A percentile compares a stretch with the other conserved stretches of the same genome.
Evolutionary conservation across 2,329 filamentous ascomycete genomes (phyloP).

Genomic region (Onygenales sp.): DNA sequence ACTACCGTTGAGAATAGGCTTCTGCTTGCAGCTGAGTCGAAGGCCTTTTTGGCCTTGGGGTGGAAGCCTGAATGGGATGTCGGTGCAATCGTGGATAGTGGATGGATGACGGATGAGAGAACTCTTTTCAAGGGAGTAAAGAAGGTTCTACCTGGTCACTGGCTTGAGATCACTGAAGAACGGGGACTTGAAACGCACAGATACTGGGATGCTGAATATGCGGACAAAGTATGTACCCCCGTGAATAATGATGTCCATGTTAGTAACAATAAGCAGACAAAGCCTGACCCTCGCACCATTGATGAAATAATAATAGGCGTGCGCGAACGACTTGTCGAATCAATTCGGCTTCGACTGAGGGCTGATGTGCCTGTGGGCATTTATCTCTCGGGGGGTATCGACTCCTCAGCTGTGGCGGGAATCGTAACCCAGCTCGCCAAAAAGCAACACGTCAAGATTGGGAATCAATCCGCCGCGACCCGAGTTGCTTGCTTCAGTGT

Average conservation of each 20-base stretch:
- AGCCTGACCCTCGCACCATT: conserved; percentile 33
- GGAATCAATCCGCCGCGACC: conserved; percentile 29
- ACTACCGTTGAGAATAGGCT: conserved; percentile 33
- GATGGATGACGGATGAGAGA: conserved; percentile 35
- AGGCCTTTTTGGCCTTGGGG: conserved; percentile 43
- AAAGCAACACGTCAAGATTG: conserved; percentile 38
- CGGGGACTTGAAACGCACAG: conserved; percentile 22
- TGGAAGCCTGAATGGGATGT: conserved; percentile 48
- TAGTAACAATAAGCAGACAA: neutral
- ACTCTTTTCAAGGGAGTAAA: conserved; percentile 44
- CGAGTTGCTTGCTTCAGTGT: conserved; percentile 42
- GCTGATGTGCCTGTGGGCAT: conserved; percentile 51
- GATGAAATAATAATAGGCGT: conserved; percentile 45
- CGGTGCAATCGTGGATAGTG: conserved; percentile 32
- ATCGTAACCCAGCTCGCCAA: conserved; percentile 45
- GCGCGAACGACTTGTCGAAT: conserved; percentile 41
- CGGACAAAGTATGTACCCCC: conserved; percentile 37
- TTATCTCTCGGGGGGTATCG: conserved; percentile 49
- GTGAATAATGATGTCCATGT: neutral
- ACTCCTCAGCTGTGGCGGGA: conserved; percentile 48
- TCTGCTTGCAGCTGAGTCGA: conserved; percentile 44
- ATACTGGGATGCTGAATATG: conserved; percentile 47
- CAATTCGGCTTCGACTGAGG: conserved; percentile 43
- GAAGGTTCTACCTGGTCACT: conserved; percentile 17
- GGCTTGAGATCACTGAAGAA: neutral